Evolutionary conservation across 1,284 basidiomycete species (phyloP).

Genomic region (Lentinula novae-zelandiae): DNA sequence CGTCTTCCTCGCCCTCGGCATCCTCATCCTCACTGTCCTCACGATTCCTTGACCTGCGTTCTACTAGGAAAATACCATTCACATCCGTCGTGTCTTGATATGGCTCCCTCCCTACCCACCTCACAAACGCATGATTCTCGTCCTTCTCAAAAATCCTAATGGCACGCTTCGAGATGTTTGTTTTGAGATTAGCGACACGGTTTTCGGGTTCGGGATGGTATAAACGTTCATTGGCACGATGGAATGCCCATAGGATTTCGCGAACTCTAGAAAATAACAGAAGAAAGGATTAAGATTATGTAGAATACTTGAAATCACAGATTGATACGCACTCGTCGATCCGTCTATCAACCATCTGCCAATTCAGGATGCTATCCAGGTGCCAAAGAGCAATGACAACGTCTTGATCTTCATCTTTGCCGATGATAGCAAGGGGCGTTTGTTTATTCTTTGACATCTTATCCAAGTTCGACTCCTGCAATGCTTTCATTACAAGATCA

Average conservation of each 20-base stretch:
- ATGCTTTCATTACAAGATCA: slow-evolving; percentile 6
- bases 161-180: slow-evolving; percentile 17
- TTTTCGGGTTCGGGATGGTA: background rate
- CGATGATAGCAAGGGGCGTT: background rate
- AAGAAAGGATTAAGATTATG: background rate
- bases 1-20: background rate
- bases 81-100: slow-evolving; percentile 5
- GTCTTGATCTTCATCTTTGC: background rate
- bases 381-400: slow-evolving; percentile 10
- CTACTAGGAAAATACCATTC: background rate
- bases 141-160: slow-evolving; percentile 14
- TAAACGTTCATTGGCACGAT: slow-evolving; percentile 14
- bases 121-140: slow-evolving; percentile 17
- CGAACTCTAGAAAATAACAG: slow-evolving; percentile 6
- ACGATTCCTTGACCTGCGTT: background rate
- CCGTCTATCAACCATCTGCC: slow-evolving; percentile 18
- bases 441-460: background rate
- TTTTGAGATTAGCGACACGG: slow-evolving; percentile 1
- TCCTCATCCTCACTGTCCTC: background rate
- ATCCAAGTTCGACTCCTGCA: background rate
- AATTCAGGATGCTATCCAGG: slow-evolving; percentile 14
- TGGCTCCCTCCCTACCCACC: slow-evolving; percentile 16
- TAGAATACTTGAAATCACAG: background rate
- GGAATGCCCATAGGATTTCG: slow-evolving; percentile 16
- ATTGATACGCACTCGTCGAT: slow-evolving; percentile 17